phyloP scores from a whole-genome alignment of 2,329 filamentous ascomycete species.

The Ambrosiella xylebori region DNA sequence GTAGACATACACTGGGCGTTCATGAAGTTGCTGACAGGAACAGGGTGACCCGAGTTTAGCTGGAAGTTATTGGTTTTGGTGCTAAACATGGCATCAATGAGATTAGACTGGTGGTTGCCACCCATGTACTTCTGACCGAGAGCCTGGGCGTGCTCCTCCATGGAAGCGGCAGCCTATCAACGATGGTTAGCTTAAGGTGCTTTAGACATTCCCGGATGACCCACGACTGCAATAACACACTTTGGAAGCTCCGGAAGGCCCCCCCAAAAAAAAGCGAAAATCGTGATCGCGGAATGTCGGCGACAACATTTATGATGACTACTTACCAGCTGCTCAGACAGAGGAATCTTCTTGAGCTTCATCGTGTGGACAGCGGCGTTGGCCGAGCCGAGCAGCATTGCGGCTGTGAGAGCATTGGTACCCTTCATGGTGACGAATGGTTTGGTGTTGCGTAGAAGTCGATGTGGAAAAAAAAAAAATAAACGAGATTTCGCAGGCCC shows the following conservation, averaged over 20 bases:
- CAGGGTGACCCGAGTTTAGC: slow-evolving; percentile 51
- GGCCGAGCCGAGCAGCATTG: slow-evolving; percentile 65
- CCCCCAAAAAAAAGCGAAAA: not conserved
- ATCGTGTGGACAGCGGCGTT: slow-evolving; percentile 84
- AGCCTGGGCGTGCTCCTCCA: slow-evolving; percentile 64
- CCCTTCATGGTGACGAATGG: slow-evolving; percentile 45
- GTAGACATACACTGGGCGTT: slow-evolving; percentile 80
- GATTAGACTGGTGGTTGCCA: slow-evolving; percentile 44
- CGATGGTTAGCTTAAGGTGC: slow-evolving; percentile 6
- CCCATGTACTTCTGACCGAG: slow-evolving; percentile 97
- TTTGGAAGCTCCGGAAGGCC: not conserved
- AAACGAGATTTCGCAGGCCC: slow-evolving; percentile 5
- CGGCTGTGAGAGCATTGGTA: slow-evolving; percentile 61
- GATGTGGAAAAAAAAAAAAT: slow-evolving; percentile 1
- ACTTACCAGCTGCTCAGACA: slow-evolving; percentile 79
- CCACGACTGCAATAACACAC: not conserved
- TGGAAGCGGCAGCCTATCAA: slow-evolving; percentile 51
- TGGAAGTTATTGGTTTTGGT: slow-evolving; percentile 42
- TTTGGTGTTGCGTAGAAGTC: not conserved
- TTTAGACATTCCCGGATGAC: slow-evolving; percentile 7
- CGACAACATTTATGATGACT: not conserved
- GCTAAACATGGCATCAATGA: slow-evolving; percentile 65
- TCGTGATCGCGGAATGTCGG: not conserved
- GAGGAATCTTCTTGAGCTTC: slow-evolving; percentile 91
- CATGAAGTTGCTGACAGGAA: slow-evolving; percentile 92